Percentiles rank a stretch among this genome's conserved stretches.
Evolutionary conservation across 305 asterid species (phyloP).

Genomic region (Fraxinus greggii): DNA sequence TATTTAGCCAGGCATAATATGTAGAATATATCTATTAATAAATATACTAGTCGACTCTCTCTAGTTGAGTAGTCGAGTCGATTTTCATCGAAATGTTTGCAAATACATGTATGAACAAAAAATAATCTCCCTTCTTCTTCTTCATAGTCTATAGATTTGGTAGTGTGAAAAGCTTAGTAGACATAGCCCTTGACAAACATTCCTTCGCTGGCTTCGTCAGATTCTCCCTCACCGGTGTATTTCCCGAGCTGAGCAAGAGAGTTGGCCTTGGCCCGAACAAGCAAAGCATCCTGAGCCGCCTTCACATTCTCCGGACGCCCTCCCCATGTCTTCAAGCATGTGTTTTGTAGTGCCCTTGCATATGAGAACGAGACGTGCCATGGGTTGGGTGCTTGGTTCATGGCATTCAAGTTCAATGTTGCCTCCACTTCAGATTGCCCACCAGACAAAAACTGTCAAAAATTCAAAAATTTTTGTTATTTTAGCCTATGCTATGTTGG

Average conservation of each 20-base stretch:
- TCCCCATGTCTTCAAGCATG: conserved; percentile 60
- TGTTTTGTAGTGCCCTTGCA: conserved; percentile 62
- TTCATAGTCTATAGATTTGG: background rate
- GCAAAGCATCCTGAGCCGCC: conserved; percentile 48
- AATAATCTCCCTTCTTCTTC: conserved; percentile 22
- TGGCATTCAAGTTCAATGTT: conserved; percentile 57
- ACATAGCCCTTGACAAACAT: conserved; percentile 53
- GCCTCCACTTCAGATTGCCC: conserved; percentile 68
- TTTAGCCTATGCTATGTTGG: background rate
- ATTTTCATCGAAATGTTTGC: background rate
- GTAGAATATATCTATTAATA: background rate
- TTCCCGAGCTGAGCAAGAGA: conserved; percentile 66
- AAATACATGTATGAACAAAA: conserved; percentile 24
- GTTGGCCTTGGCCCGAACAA: conserved; percentile 50
- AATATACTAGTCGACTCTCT: background rate
- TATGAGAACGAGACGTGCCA: conserved; percentile 64
- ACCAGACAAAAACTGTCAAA: conserved; percentile 52
- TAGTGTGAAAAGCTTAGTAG: conserved; percentile 33
- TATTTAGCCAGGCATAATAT: background rate
- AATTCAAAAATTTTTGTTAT: background rate
- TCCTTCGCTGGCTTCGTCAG: conserved; percentile 53
- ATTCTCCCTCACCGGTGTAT: conserved; percentile 53
- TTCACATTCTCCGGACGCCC: conserved; percentile 50
- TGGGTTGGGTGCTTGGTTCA: conserved; percentile 62
- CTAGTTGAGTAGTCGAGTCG: background rate